Base-by-base conservation (phyloP, 2,329 filamentous ascomycete genomes). In the Aspergillus tamarii region DNA sequence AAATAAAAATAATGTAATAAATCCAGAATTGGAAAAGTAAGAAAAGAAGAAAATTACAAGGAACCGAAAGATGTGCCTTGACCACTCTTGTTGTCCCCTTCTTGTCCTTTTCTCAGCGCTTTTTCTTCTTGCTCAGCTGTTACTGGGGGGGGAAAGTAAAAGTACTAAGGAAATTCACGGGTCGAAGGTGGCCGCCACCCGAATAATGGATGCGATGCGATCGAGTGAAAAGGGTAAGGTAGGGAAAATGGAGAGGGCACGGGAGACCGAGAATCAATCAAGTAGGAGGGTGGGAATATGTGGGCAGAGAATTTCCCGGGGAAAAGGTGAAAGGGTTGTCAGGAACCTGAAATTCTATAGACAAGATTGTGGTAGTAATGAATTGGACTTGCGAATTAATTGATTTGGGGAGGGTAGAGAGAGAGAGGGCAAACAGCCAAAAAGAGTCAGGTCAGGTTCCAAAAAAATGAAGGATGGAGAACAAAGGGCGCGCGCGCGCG, bases 171-270 rank as follows among this genome's bases (percentile, higher is more conserved):
- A 28, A 39, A 65, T 50, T 55, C 41, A 41, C 12, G 57, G 26
- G 36, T 58, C 26, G 23, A 59, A 57, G 59, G 46, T 48, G 16
- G 30, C 60, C 62, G 64, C 64, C 62, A 66, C 62, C 62, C 56
- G 56, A 61, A 53, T 30, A 32, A 56, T 59, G 61, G 61, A 58
- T 43, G 59, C 59, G 53, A 59, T 59, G 59, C 59, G 53, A 59
- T 59, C 46, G 46, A 59, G 57, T 23, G 57, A 52, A 57, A 45
- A 28, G 11, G 46, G 32, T 23, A 39, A n/a, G 16, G 8, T 19
- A 26, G 46, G 59, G 39, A 62, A 7, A 36, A 28, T 32, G 28
- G 50, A 30, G 26, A 26, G 26, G 26, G 50, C 3, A 9, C 6
- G 16, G 16, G 23, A n/a, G 14, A 53, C 45, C 11, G 23, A 16